Base-by-base conservation (phyloP, 441 rosid species). In the Pelargonium fulgidum region DNA sequence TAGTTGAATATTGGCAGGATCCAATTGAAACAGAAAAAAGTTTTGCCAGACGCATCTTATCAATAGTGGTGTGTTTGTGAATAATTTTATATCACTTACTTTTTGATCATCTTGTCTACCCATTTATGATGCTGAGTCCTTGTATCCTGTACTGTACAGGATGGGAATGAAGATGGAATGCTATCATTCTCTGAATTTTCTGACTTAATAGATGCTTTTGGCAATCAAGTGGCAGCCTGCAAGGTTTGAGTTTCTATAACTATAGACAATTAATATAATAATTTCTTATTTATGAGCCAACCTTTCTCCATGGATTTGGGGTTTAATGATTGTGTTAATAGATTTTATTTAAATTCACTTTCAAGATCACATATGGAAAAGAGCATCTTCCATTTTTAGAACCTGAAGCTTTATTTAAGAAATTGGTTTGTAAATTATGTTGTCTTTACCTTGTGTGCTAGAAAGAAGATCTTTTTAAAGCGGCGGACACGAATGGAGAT, bases 401-500 rank as follows among this genome's bases (percentile, higher is more conserved):
- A 50, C 14, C 5, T 3, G 14, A 50, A 50, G 7, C 17, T 50
- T 50, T n/a, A 4, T 50, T 50, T 29, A 29, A 29, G 58, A 13
- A n/a, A 13, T 3, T 50, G 16, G 58, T 50, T 50, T 50, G 58
- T 50, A 50, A 50, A 50, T 50, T 29, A 13, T 50, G 19, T n/a
- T 50, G 17, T n/a, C 58, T 50, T 3, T n/a, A 50, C 17, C 17
- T 50, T 50, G 17, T 50, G 58, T 50, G 58, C 54, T 50, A 93
- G 98, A 93, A 87, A 86, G 89, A 89, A 82, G 95, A 83, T 74
- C 85, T 93, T 64, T 93, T 93, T 74, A 87, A 76, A 81, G 89
- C 89, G 62, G 96, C 96, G 74, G 97, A 91, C 77, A 66, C 70
- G 68, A 89, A 93, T 73, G 89, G 89, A 68, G 98, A 93, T 41